Base-by-base conservation (phyloP, 257 asterid species). In the Penstemon eatonii region DNA sequence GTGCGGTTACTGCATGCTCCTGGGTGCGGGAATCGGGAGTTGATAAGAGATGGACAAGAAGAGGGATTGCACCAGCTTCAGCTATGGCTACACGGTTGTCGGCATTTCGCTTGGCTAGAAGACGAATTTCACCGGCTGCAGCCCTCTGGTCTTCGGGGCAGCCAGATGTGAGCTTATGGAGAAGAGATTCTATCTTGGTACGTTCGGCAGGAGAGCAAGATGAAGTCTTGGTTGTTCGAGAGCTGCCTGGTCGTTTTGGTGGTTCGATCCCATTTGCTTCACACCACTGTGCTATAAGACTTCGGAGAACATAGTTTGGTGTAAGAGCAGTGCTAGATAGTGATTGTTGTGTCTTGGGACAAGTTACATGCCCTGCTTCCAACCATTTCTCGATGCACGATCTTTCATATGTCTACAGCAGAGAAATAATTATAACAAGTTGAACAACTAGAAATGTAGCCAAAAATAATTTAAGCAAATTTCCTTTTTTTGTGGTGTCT, bases 251-350 rank as follows among this genome's bases (percentile, higher is more conserved):
- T 13, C 93, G 85, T 67, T 91, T 87, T 33, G 99, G 99, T 4
- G 95, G 89, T 71, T 87, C 96, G 6, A 89, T 72, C 56, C 99
- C 99, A 13, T 91, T 86, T 45, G 90, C 79, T 53, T 94, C 99
- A 46, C 99, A 94, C 99, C 99, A 94, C 70, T 91, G 99, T 1
- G 89, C 89, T 66, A 94, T 91, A 49, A 94, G 96, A 74, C 99
- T 94, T 50, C 98, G 96, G 13, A 91, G 92, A 64, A 89, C 99
- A 25, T 91, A 94, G 60, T 94, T 94, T 58, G 99, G 99, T 8
- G 99, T 91, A 37, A 94, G 85, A 51, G 83, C 68, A 18, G 69
- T 83, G 83, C 86, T 87, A 7, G 90, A 82, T 12, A 94, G 96
- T 7, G 89, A 71, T 81, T 87, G 93, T 64, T 87, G 99, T 13